phyloP scores from a whole-genome alignment of 345 rosid species.

The Trapa incisa region DNA sequence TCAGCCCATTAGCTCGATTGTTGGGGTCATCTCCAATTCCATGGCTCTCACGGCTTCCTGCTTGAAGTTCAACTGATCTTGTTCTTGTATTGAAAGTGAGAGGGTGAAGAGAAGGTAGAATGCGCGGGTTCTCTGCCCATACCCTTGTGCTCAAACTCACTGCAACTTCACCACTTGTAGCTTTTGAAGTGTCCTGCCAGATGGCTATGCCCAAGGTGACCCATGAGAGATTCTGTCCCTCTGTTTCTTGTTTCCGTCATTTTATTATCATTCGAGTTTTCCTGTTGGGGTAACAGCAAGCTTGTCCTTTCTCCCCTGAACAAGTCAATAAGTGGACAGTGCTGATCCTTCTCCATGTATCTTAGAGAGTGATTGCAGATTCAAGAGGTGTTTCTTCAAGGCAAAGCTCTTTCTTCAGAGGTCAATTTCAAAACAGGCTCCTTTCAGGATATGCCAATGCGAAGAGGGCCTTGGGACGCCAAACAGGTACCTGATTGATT shows the following conservation, averaged over 20 bases:
- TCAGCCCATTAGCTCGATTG: background rate
- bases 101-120: background rate
- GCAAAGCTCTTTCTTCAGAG: conserved; percentile 2
- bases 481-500: background rate
- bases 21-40: too few relatives aligned
- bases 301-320: too few relatives aligned
- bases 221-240: too few relatives aligned
- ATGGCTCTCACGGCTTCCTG: background rate
- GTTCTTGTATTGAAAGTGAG: background rate
- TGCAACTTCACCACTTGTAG: too few relatives aligned
- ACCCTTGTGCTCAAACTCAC: background rate
- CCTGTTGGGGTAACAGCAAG: too few relatives aligned
- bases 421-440: background rate
- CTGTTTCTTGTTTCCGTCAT: too few relatives aligned
- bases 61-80: background rate
- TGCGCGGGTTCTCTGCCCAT: background rate
- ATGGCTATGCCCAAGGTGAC: too few relatives aligned
- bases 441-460: background rate
- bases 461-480: background rate
- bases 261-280: too few relatives aligned
- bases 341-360: too few relatives aligned
- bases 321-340: too few relatives aligned
- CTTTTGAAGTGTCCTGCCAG: too few relatives aligned
- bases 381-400: background rate
- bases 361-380: conserved; percentile 4